Evolutionary conservation across 129 eudicot genomes (phyloP).

Genomic region (Ambrosia artemisiifolia): DNA sequence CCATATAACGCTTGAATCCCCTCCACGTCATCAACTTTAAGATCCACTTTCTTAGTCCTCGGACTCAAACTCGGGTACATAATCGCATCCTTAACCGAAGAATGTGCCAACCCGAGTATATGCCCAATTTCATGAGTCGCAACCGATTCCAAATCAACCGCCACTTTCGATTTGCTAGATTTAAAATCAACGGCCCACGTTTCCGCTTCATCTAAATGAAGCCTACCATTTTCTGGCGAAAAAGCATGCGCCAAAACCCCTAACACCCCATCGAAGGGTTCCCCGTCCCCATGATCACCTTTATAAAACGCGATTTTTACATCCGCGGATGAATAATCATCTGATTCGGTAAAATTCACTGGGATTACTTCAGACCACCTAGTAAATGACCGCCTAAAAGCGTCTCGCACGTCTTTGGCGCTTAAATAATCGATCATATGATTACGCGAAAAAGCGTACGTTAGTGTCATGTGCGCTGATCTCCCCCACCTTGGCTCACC

Average conservation of each 20-base stretch:
- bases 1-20: constrained; percentile 89
- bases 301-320: constrained; percentile 57
- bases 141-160: constrained; percentile 89
- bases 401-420: constrained; percentile 37
- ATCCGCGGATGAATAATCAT: constrained; percentile 41
- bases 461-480: constrained; percentile 41
- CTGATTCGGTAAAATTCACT: constrained; percentile 57
- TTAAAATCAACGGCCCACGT: constrained; percentile 82
- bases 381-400: constrained; percentile 52
- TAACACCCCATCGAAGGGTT: constrained; percentile 78
- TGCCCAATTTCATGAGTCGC: constrained; percentile 97
- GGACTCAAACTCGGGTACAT: constrained; percentile 94
- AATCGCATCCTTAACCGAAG: constrained; percentile 72
- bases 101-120: constrained; percentile 84
- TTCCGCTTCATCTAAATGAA: constrained; percentile 73
- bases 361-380: constrained; percentile 87
- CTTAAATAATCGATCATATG: constrained; percentile 44
- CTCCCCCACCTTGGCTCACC: constrained; percentile 75
- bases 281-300: constrained; percentile 94
- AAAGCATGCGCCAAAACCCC: constrained; percentile 88
- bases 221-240: constrained; percentile 82
- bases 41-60: constrained; percentile 75
- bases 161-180: constrained; percentile 42
- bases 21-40: constrained; percentile 73
- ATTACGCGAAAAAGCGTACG: constrained; percentile 59